A percentile compares a stretch with the other conserved stretches of the same genome.
Evolutionary conservation across 1,284 basidiomycete genomes (phyloP).

Genomic region (Schizophyllum commune): DNA sequence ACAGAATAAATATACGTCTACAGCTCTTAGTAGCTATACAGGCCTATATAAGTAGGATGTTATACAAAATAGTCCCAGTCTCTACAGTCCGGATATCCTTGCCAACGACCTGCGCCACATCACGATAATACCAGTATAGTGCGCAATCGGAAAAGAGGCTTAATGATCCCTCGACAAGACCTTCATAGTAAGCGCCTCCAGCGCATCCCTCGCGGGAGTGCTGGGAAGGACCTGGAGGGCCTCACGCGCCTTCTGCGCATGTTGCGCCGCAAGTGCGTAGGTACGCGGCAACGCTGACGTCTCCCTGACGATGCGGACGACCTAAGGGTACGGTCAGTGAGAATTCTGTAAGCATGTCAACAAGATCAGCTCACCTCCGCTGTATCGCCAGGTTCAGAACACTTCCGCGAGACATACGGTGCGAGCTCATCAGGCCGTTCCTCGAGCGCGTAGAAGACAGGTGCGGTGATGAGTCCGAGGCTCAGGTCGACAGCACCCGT

Average conservation of each 20-base stretch:
- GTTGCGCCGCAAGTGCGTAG: background rate
- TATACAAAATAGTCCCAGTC: too few species aligned
- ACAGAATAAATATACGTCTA: too few species aligned
- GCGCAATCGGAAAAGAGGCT: background rate
- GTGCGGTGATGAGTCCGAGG: background rate
- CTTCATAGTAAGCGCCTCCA: background rate
- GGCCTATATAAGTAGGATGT: too few species aligned
- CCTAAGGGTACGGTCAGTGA: background rate
- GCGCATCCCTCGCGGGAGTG: background rate
- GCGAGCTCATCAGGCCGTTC: background rate
- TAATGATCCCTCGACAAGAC: background rate
- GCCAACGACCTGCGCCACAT: too few species aligned
- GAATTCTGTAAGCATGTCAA: background rate
- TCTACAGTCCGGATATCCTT: too few species aligned
- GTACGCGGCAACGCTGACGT: background rate
- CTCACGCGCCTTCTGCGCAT: background rate
- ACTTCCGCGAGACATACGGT: background rate
- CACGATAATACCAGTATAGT: background rate
- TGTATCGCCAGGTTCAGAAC: background rate
- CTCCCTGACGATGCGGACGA: background rate
- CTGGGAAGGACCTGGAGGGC: background rate
- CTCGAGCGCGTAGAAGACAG: background rate
- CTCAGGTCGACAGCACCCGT: background rate
- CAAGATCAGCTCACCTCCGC: background rate
- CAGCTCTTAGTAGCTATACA: too few species aligned